Evolutionary conservation across 139 green algal genomes (phyloP), one percentile per base, ranked within the genome.

Genomic region (Dunaliella primolecta): DNA sequence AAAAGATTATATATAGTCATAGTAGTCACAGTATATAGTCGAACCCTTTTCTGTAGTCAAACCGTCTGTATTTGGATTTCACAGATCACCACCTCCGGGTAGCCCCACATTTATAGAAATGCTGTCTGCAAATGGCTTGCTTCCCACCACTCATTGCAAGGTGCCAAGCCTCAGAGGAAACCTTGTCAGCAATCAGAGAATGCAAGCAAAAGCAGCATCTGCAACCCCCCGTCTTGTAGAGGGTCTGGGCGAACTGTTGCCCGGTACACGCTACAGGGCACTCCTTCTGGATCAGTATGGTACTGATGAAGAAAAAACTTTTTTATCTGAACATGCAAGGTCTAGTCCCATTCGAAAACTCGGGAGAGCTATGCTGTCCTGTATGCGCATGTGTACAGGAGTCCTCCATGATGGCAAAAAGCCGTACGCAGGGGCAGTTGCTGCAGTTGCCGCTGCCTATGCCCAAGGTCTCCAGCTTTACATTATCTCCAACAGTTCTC

Each of bases 401-500:
- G 46, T 64, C 7, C 11, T 78, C 11, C 71, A 31, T 11, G 71
- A 35, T 78, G 71, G 71, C 7, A 32, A 37, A 27, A 38, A 25
- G 21, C 55, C 81, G 11, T 84, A 84, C 81, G 89, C 93, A 0
- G 89, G 84, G 1, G 94, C 95, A 7, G 85, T 96, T 0, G 89
- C 93, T 71, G 93, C 93, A 1, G 91, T 96, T 34, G 0, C 82
- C 23, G n/a, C 82, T 3, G 82, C 96, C 80, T 34, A 84, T 3
- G 88, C 81, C 1, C 38, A 82, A 0, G 93, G 93, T 11, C 83
- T 91, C 32, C 83, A 86, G 23, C 36, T 98, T 0, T 35, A 96
- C 32, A 91, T 98, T 46, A 83, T 99, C 78, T 95, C 87, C 89
- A 99, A 99, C 91, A 94, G 84, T 71, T 94, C 88, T 2, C 88